Evolutionary conservation across 441 rosid species (phyloP).

Genomic region (Pelargonium citronellum): DNA sequence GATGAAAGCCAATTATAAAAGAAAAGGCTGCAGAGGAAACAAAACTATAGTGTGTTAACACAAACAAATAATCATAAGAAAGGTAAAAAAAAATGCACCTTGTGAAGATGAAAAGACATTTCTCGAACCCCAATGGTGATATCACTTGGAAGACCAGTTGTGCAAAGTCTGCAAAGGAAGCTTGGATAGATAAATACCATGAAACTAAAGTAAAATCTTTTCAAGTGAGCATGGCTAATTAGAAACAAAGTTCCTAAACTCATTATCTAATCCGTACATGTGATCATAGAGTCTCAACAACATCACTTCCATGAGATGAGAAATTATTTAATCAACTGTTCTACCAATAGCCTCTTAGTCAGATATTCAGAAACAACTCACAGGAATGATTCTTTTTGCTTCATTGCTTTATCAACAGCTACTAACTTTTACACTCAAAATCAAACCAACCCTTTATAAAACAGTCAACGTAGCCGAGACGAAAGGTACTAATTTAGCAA

Average conservation of each 20-base stretch:
- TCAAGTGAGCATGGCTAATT: neutral
- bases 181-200: neutral
- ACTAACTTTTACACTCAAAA: no score
- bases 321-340: no score
- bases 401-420: neutral
- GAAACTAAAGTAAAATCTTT: neutral
- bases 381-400: neutral
- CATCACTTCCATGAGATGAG: no score
- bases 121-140: constrained; percentile 65
- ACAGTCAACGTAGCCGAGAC: no score
- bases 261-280: neutral
- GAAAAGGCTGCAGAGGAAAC: neutral
- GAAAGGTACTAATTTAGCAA: no score
- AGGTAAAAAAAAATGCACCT: constrained; percentile 30
- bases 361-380: no score
- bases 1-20: neutral
- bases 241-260: neutral
- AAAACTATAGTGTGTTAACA: neutral
- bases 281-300: no score
- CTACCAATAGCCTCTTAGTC: no score
- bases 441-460: no score
- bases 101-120: constrained; percentile 73
- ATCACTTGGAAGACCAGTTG: constrained; percentile 82
- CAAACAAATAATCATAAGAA: neutral
- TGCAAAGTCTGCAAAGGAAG: constrained; percentile 52